Percentiles rank a stretch among this genome's conserved stretches.
Evolutionary conservation across 176 grass and related monocot species (phyloP).

Genomic region (Oryza meyeriana): DNA sequence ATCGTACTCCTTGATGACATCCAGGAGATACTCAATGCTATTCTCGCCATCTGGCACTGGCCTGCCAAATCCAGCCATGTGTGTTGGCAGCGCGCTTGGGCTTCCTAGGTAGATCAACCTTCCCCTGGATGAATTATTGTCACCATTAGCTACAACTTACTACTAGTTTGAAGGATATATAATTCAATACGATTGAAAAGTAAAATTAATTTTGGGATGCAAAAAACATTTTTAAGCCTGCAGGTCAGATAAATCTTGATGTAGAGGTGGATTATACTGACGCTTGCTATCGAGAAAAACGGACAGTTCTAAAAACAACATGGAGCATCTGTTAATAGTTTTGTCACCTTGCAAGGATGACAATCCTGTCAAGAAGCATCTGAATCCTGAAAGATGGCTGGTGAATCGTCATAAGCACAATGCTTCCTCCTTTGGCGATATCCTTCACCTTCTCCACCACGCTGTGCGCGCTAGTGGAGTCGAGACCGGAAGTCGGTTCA

Average conservation of each 20-base stretch:
- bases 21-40: conserved; percentile 69
- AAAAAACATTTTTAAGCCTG: background rate
- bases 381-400: conserved; percentile 91
- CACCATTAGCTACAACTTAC: background rate
- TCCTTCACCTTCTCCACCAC: conserved; percentile 76
- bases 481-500: conserved; percentile 73
- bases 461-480: conserved; percentile 65
- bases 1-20: conserved; percentile 76
- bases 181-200: background rate
- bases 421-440: conserved; percentile 64
- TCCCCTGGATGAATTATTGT: conserved; percentile 37
- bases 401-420: conserved; percentile 89
- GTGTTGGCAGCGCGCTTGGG: conserved; percentile 41
- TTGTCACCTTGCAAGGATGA: conserved; percentile 69
- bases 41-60: conserved; percentile 67
- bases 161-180: conserved; percentile 8
- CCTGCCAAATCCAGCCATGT: conserved; percentile 59
- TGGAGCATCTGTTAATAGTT: background rate
- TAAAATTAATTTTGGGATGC: background rate
- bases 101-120: conserved; percentile 56
- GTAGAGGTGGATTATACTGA: no score
- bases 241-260: background rate
- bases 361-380: conserved; percentile 67
- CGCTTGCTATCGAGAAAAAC: no score
- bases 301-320: background rate